Evolutionary conservation across 2,329 filamentous ascomycete species (phyloP).

Genomic region (Aspergillus novofumigatus): DNA sequence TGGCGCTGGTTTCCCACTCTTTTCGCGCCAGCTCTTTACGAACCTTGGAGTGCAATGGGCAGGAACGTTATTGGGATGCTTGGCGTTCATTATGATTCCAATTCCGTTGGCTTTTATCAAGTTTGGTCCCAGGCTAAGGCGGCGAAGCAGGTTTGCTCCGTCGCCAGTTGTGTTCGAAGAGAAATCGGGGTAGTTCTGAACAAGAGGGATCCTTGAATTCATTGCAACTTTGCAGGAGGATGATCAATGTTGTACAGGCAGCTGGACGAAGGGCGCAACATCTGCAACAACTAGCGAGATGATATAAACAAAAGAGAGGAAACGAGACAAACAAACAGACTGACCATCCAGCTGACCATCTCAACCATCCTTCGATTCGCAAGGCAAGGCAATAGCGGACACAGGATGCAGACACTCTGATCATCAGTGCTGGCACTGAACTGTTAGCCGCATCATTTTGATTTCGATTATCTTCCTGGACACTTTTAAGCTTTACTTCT

Average conservation of each 20-base stretch:
- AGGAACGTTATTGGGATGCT: conserved; percentile 34
- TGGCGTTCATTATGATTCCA: conserved; percentile 35
- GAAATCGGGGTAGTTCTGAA: conserved; percentile 1
- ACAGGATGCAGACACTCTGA: conserved; percentile 13
- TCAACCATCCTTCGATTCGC: background rate
- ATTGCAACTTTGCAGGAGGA: background rate
- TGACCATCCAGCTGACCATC: background rate
- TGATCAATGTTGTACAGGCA: background rate
- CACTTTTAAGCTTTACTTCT: no score
- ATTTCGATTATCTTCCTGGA: background rate
- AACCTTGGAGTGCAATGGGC: conserved; percentile 38
- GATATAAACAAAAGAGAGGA: background rate
- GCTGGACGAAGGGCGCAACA: background rate
- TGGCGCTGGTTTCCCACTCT: conserved; percentile 34
- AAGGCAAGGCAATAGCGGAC: conserved; percentile 13
- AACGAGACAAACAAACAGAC: background rate
- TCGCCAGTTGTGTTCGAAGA: conserved; percentile 10
- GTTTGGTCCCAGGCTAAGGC: conserved; percentile 27
- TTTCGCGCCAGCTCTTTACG: conserved; percentile 35
- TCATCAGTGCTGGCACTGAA: conserved; percentile 19
- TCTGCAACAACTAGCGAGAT: background rate
- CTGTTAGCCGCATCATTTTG: conserved; percentile 20
- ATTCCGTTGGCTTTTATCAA: conserved; percentile 33
- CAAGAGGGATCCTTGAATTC: background rate
- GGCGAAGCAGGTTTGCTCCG: conserved; percentile 26